Percentiles rank a stretch among this genome's conserved stretches.
Evolutionary conservation across 1,284 basidiomycete species (phyloP).

Genomic region (Abortiporus biennis): DNA sequence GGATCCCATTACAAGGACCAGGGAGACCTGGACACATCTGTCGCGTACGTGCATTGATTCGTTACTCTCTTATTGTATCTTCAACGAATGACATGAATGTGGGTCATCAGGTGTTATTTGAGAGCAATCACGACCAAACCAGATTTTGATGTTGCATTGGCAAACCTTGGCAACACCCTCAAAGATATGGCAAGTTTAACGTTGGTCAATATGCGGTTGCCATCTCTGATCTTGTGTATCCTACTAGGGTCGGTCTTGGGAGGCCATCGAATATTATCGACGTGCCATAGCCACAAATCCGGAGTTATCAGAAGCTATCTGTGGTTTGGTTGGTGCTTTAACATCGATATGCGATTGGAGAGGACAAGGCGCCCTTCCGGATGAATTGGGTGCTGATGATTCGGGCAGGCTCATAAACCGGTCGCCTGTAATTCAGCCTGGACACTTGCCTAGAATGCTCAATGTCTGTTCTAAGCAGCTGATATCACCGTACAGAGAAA

Average conservation of each 20-base stretch:
- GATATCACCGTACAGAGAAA: conserved; percentile 32
- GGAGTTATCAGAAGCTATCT: conserved; percentile 50
- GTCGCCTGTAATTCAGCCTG: conserved; percentile 17
- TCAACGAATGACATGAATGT: conserved; percentile 3
- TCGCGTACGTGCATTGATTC: too few relatives aligned
- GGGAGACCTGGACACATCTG: conserved; percentile 43
- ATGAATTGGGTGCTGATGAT: conserved; percentile 17
- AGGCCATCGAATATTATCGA: conserved; percentile 49
- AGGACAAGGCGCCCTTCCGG: conserved; percentile 31
- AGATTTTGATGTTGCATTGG: conserved; percentile 53
- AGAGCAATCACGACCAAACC: conserved; percentile 49
- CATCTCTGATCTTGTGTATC: not conserved
- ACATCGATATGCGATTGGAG: conserved; percentile 53
- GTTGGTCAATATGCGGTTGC: not conserved
- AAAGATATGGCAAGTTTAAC: conserved; percentile 37
- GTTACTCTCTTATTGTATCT: conserved; percentile 6
- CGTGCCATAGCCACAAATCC: conserved; percentile 48
- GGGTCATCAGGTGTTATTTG: conserved; percentile 34
- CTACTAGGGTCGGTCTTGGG: conserved; percentile 39
- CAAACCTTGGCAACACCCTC: conserved; percentile 57
- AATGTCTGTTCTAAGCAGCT: conserved; percentile 44
- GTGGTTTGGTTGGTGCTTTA: conserved; percentile 48
- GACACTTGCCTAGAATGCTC: conserved; percentile 44
- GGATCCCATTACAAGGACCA: conserved; percentile 58
- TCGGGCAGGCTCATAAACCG: conserved; percentile 17